Percentiles rank a stretch among this genome's conserved stretches.
These are phyloP conservation scores for Helichrysum umbraculigerum DNA, from an alignment of 129 eudicot species.

Conservation along the genomic window DNA sequence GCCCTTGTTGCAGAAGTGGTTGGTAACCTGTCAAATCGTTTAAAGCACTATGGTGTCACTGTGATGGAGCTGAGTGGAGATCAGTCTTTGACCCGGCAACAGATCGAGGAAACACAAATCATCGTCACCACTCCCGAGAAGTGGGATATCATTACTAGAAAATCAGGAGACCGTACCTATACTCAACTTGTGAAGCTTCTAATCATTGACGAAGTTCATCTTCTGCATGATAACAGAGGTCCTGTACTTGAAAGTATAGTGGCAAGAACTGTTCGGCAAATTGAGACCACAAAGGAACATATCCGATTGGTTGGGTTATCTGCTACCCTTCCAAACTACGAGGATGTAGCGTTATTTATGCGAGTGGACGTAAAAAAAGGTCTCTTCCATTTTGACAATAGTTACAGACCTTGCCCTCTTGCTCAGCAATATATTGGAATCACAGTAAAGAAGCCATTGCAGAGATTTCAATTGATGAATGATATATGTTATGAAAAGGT, in stretches of 20 bases:
- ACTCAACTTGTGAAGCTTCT: slow-evolving; percentile 90
- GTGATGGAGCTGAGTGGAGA: slow-evolving; percentile 98
- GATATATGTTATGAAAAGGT: slow-evolving; percentile 92
- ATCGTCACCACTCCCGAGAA: slow-evolving; percentile 97
- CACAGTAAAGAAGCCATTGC: slow-evolving; percentile 84
- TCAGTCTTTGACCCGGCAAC: slow-evolving; percentile 82
- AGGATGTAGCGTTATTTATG: slow-evolving; percentile 76
- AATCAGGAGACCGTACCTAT: slow-evolving; percentile 90
- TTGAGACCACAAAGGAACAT: slow-evolving; percentile 91
- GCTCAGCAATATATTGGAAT: slow-evolving; percentile 96
- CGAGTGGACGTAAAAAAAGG: slow-evolving; percentile 71
- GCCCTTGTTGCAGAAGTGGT: slow-evolving; percentile 97
- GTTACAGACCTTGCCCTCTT: slow-evolving; percentile 91
- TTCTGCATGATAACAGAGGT: slow-evolving; percentile 93
- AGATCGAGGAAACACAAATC: slow-evolving; percentile 90
- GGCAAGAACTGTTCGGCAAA: slow-evolving; percentile 89
- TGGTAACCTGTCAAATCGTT: slow-evolving; percentile 80
- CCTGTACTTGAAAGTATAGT: slow-evolving; percentile 95
- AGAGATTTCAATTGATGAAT: slow-evolving; percentile 92
- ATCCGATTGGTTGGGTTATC: slow-evolving; percentile 95
- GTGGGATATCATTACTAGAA: slow-evolving; percentile 96
- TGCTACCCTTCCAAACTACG: slow-evolving; percentile 86
- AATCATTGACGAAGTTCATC: slow-evolving; percentile 92
- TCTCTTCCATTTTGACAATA: slow-evolving; percentile 80
- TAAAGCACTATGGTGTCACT: slow-evolving; percentile 65